Evolutionary conservation across 805 yeast species (phyloP).

Genomic region (Ogataea pini): DNA sequence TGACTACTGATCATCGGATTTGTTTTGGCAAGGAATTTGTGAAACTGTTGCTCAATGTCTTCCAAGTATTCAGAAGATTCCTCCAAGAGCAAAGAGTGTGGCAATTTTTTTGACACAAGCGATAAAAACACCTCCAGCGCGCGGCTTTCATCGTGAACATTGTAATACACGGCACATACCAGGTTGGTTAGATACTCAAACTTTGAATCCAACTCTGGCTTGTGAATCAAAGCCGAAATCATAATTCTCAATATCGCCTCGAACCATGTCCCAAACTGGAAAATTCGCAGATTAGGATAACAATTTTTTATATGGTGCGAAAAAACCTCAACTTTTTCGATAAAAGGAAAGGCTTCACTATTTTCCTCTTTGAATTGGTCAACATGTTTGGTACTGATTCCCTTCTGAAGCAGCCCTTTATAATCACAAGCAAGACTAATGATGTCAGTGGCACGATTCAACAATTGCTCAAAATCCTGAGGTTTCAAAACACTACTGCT

Average conservation of each 20-base stretch:
- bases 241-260: constrained; percentile 31
- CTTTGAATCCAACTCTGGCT: constrained; percentile 2
- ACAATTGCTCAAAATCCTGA: constrained; percentile 13
- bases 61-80: constrained; percentile 30
- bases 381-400: neutral
- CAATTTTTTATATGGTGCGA: constrained; percentile 27
- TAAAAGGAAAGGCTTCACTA: constrained; percentile 10
- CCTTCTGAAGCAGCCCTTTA: constrained; percentile 18
- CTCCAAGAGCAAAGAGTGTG: constrained; percentile 21
- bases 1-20: constrained; percentile 50
- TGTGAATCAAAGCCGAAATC: constrained; percentile 22
- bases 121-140: constrained; percentile 30
- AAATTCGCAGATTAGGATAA: constrained; percentile 31
- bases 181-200: constrained; percentile 26
- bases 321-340: constrained; percentile 25
- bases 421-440: constrained; percentile 34
- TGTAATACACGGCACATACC: constrained; percentile 30
- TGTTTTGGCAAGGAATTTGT: constrained; percentile 45
- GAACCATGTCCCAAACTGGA: constrained; percentile 34
- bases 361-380: constrained; percentile 16
- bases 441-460: constrained; percentile 23
- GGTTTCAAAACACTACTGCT: constrained; percentile 29
- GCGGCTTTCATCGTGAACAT: constrained; percentile 23
- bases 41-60: constrained; percentile 47
- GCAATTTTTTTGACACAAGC: constrained; percentile 31